Base-by-base conservation (phyloP, 1,139 yeast genomes). In the Geotrichum klebahnii region DNA sequence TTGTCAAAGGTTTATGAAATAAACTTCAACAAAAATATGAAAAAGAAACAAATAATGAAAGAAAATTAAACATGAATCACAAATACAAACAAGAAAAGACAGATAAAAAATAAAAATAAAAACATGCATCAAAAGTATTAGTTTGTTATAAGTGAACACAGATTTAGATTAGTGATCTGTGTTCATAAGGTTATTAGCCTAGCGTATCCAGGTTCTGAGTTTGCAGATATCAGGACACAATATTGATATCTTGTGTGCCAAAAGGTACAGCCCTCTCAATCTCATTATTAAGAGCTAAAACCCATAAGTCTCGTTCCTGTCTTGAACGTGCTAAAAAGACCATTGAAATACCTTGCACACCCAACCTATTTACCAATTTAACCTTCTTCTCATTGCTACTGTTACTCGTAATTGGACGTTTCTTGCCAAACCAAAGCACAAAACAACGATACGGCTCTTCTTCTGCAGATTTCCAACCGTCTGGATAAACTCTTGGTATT, bases 271-370 rank as follows among this genome's bases (percentile, higher is more conserved):
- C 72, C 53, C 89, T 68, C 56, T 84, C 89, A 53, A 85, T 73
- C 60, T 85, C 95, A 5, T 76, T 68, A 54, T 78, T 71, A 23
- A 89, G 69, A 24, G 78, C 75, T 4, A 78, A 68, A 1, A 86
- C 90, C 97, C 97, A 90, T 29, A 78, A 56, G 62, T 90, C 96
- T 49, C 92, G 73, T 58, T 88, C 96, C 57, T 84, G 86, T 39
- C 95, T 70, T 1, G 95, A 84, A 38, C 94, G 67, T 1, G 96
- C 82, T 78, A 87, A 75, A 61, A 90, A 88, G 3, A 84, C 82
- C 68, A 84, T 72, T 44, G 81, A 77, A 48, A 73, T 75, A 0
- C 95, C 95, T 0, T 82, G 77, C 1, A 80, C 75, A 0, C 95
- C 95, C 45, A 85, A 67, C 50, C 80, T 74, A 32, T 76, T 72